Conservation (phyloP, 805 yeast genomes). For the Myxozyma vanderwaltii region DNA sequence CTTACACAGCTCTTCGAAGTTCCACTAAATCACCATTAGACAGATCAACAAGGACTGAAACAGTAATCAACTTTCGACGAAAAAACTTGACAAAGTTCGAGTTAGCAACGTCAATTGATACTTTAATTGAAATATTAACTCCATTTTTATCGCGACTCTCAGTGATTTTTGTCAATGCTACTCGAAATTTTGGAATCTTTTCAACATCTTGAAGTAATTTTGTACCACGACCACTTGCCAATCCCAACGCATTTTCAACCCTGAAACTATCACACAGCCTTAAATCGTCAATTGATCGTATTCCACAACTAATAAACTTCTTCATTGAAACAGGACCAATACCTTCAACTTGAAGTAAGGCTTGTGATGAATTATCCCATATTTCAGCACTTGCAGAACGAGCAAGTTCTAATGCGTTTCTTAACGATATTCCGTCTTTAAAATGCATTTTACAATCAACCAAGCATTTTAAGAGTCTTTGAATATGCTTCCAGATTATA, state of each 20-base stretch:
- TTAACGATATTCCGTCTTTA: slow-evolving; percentile 49
- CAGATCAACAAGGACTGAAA: slow-evolving; percentile 42
- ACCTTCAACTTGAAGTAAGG: slow-evolving; percentile 52
- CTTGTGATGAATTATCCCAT: slow-evolving; percentile 54
- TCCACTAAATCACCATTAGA: slow-evolving; percentile 48
- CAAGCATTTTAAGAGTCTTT: slow-evolving; percentile 50
- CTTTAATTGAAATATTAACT: slow-evolving; percentile 25
- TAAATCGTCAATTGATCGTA: slow-evolving; percentile 44
- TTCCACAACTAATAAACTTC: slow-evolving; percentile 45
- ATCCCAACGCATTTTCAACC: slow-evolving; percentile 48
- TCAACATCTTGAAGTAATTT: slow-evolving; percentile 45
- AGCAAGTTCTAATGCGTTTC: slow-evolving; percentile 45
- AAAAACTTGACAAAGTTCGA: slow-evolving; percentile 37
- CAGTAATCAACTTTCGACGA: slow-evolving; percentile 37
- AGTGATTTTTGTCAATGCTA: slow-evolving; percentile 31
- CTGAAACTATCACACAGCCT: slow-evolving; percentile 40
- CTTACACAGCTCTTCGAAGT: slow-evolving; percentile 47
- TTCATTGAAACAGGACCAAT: slow-evolving; percentile 49
- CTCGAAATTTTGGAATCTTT: slow-evolving; percentile 45
- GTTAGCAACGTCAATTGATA: slow-evolving; percentile 35
- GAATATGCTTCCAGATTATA: slow-evolving; percentile 48
- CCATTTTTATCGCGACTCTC: slow-evolving; percentile 26
- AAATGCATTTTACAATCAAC: slow-evolving; percentile 49
- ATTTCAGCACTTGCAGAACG: slow-evolving; percentile 50
- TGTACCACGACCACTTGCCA: slow-evolving; percentile 48